Evolutionary conservation across 2,329 filamentous ascomycete species (phyloP).

Genomic region (Hypoxylon rubiginosum): DNA sequence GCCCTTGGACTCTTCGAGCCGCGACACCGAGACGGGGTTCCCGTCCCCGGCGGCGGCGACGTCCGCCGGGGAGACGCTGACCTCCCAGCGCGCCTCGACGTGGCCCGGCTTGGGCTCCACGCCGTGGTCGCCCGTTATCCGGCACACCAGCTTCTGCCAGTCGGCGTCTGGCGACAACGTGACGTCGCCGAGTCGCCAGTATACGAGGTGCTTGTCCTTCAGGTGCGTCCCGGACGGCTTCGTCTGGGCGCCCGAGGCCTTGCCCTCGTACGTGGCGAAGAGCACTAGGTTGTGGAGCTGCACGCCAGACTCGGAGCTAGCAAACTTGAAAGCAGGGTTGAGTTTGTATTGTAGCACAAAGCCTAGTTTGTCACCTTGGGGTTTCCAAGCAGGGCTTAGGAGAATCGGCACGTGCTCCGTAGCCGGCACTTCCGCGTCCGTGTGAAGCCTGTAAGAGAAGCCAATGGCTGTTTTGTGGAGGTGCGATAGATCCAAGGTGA

Average conservation of each 20-base stretch:
- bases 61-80: conserved; percentile 54
- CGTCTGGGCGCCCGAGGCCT: conserved; percentile 77
- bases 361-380: conserved; percentile 86
- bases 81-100: conserved; percentile 87
- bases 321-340: conserved; percentile 74
- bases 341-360: conserved; percentile 87
- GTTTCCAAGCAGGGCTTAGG: conserved; percentile 83
- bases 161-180: conserved; percentile 72
- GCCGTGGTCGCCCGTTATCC: conserved; percentile 80
- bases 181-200: conserved; percentile 85
- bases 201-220: conserved; percentile 81
- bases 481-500: conserved; percentile 79
- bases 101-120: conserved; percentile 78
- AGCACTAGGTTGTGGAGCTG: conserved; percentile 81
- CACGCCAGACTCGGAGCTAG: conserved; percentile 59
- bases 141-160: conserved; percentile 83
- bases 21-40: conserved; percentile 72
- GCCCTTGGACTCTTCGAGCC: conserved; percentile 66
- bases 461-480: conserved; percentile 82
- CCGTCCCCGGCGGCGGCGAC: conserved; percentile 57
- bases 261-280: conserved; percentile 77
- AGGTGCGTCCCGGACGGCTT: conserved; percentile 85
- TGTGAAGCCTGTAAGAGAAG: conserved; percentile 92
- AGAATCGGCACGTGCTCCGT: conserved; percentile 77
- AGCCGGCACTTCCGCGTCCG: conserved; percentile 66